Percentiles rank a stretch among this genome's conserved stretches.
Conservation (phyloP, 169 alveolate species). For the Cryptosporidium muris region DNA sequence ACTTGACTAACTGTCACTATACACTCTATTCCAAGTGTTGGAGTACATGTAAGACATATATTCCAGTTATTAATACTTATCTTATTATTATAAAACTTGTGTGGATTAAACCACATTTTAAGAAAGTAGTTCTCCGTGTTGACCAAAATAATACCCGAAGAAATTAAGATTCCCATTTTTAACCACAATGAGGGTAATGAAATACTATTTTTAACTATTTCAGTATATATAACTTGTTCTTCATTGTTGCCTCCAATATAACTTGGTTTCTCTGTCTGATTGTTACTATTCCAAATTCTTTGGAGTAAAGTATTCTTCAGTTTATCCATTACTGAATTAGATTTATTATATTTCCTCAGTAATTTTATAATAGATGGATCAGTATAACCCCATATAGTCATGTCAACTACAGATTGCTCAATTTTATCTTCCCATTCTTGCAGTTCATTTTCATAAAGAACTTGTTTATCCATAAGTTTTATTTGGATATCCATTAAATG, state of each 20-base stretch:
- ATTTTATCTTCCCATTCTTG: constrained; percentile 42
- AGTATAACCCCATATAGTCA: constrained; percentile 44
- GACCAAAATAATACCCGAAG: constrained; percentile 1
- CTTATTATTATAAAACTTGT: not conserved
- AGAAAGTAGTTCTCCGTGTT: constrained; percentile 14
- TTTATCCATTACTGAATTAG: constrained; percentile 9
- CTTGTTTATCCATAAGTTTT: constrained; percentile 14
- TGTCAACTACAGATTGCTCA: constrained; percentile 15
- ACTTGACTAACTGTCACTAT: constrained; percentile 13
- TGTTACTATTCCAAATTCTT: not conserved
- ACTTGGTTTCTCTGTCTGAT: constrained; percentile 7
- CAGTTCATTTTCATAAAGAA: constrained; percentile 12
- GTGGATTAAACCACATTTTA: not conserved
- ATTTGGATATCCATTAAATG: constrained; percentile 31
- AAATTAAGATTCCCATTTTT: constrained; percentile 9
- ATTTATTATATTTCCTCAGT: not conserved
- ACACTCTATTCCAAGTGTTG: constrained; percentile 42
- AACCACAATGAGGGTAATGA: constrained; percentile 13
- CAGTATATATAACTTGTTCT: constrained; percentile 13
- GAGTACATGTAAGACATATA: constrained; percentile 21
- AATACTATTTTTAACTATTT: constrained; percentile 29
- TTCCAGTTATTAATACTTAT: constrained; percentile 19
- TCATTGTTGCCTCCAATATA: constrained; percentile 22
- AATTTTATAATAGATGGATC: constrained; percentile 4
- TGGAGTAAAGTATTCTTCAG: constrained; percentile 1